These are phyloP conservation scores for Carex kokanica DNA, from an alignment of 176 grass and related monocot species.

Conservation along the genomic window DNA sequence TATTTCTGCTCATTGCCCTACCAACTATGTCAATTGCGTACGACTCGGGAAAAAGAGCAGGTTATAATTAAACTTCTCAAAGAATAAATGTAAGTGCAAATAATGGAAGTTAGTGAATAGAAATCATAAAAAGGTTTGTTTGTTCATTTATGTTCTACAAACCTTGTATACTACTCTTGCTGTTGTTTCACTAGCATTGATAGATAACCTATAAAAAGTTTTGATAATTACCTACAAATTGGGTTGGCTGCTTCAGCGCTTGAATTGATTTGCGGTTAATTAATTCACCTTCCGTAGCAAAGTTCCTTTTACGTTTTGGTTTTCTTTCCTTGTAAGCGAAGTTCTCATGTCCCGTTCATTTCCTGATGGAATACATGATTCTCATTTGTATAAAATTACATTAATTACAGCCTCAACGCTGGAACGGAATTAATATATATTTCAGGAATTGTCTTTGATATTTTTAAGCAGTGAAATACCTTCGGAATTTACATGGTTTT, in stretches of 20 bases:
- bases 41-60: conserved; percentile 36
- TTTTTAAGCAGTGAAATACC: not conserved
- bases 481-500: too few species aligned
- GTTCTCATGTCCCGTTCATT: not conserved
- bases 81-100: not conserved
- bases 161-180: not conserved
- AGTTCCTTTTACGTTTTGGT: not conserved
- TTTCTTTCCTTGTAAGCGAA: not conserved
- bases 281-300: not conserved
- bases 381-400: not conserved
- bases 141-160: not conserved
- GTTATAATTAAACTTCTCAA: not conserved
- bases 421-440: not conserved
- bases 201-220: not conserved
- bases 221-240: too few species aligned
- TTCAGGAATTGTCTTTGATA: not conserved
- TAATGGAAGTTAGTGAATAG: not conserved
- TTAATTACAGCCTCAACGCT: not conserved
- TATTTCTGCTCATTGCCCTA: conserved; percentile 57
- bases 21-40: conserved; percentile 57
- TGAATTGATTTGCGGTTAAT: not conserved
- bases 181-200: not conserved
- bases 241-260: not conserved
- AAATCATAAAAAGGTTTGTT: not conserved
- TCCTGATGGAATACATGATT: not conserved